Evolutionary conservation across 805 yeast species (phyloP).

Genomic region (Schwanniomyces pseudopolymorphus): DNA sequence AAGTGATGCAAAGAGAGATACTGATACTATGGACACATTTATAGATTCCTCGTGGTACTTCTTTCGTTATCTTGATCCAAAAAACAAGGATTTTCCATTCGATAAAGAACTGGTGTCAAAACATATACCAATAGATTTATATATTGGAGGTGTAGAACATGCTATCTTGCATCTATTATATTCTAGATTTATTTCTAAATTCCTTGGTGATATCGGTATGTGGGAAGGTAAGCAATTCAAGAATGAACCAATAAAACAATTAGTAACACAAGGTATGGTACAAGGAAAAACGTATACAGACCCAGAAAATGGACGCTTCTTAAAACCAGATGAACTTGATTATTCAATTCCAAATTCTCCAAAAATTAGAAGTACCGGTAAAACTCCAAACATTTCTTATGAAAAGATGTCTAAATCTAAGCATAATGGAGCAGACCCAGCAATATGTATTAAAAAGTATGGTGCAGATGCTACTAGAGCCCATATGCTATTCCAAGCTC

Average conservation of each 20-base stretch:
- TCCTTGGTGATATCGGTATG: constrained; percentile 60
- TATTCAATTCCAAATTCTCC: constrained; percentile 40
- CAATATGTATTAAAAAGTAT: constrained; percentile 64
- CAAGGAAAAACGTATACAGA: constrained; percentile 83
- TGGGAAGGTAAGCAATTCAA: constrained; percentile 60
- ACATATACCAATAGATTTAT: constrained; percentile 81
- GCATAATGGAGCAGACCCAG: constrained; percentile 91
- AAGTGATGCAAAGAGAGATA: constrained; percentile 64
- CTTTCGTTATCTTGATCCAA: constrained; percentile 77
- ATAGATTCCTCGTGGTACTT: constrained; percentile 98
- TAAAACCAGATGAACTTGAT: constrained; percentile 76
- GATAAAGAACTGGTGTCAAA: constrained; percentile 44
- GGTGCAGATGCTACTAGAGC: constrained; percentile 97
- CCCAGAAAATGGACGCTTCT: constrained; percentile 69
- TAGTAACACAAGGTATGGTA: constrained; percentile 97
- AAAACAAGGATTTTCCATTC: constrained; percentile 59
- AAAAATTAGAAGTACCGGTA: constrained; percentile 48
- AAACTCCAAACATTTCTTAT: constrained; percentile 53
- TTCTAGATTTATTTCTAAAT: constrained; percentile 82
- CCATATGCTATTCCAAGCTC: constrained; percentile 89
- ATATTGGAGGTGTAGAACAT: constrained; percentile 95
- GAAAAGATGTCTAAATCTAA: constrained; percentile 98
- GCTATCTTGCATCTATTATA: constrained; percentile 90
- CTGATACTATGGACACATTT: constrained; percentile 98
- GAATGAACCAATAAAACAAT: constrained; percentile 79